Evolutionary conservation across 2,329 filamentous ascomycete genomes (phyloP).

Genomic region (Cordyceps cateniannulata): DNA sequence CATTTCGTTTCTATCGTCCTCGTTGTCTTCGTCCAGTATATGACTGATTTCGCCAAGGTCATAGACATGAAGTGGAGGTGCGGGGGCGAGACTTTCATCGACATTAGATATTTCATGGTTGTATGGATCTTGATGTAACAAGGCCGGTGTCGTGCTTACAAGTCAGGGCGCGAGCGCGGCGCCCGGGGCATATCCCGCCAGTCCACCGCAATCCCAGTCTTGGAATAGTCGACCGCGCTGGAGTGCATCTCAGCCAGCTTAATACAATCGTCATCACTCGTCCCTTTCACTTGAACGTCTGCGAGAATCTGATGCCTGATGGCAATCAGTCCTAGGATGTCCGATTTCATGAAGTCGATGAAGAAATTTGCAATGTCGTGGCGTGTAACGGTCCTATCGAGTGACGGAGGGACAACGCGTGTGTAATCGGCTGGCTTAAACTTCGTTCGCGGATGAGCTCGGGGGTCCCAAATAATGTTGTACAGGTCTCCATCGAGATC

Average conservation of each 20-base stretch:
- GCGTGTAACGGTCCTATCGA: conserved; percentile 51
- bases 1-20: conserved; percentile 35
- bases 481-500: conserved; percentile 82
- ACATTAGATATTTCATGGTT: background rate
- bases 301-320: conserved; percentile 57
- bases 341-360: conserved; percentile 65
- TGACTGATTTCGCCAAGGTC: conserved; percentile 38
- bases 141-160: conserved; percentile 34
- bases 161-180: conserved; percentile 43
- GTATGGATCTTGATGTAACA: background rate
- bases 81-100: conserved; percentile 26
- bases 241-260: conserved; percentile 59
- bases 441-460: conserved; percentile 34
- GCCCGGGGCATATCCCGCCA: conserved; percentile 35
- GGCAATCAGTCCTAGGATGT: conserved; percentile 62
- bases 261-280: conserved; percentile 43
- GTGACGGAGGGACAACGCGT: conserved; percentile 45
- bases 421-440: conserved; percentile 64
- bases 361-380: conserved; percentile 76
- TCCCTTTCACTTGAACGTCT: conserved; percentile 49
- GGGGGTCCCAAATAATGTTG: conserved; percentile 67
- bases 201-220: conserved; percentile 61
- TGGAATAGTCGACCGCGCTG: conserved; percentile 68
- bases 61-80: conserved; percentile 37
- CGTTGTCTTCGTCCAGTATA: conserved; percentile 16